phyloP scores from a whole-genome alignment of 2,329 filamentous ascomycete species.

The Aspergillus puulaauensis region DNA sequence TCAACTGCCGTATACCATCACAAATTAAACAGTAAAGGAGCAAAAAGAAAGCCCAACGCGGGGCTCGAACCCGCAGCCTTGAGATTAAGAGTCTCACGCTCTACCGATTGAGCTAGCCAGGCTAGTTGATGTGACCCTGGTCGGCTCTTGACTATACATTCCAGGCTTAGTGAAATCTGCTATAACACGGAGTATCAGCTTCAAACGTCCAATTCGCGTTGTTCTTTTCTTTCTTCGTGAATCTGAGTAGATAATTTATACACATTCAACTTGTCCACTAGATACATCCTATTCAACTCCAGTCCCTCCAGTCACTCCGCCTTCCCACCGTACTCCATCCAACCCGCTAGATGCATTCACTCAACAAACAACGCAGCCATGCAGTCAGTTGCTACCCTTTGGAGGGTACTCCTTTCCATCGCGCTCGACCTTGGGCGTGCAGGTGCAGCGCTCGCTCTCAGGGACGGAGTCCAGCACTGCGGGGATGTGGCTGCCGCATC shows the following conservation, averaged over 20 bases:
- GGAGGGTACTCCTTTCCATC: conserved; percentile 65
- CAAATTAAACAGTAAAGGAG: too few species aligned
- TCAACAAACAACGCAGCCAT: conserved; percentile 21
- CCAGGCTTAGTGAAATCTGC: too few species aligned
- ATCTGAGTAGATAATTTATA: too few species aligned
- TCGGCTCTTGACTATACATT: too few species aligned
- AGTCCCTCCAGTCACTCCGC: not conserved
- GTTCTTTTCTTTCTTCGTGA: too few species aligned
- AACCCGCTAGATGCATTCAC: not conserved
- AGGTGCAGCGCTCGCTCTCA: conserved; percentile 62
- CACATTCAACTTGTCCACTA: not conserved
- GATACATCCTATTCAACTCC: not conserved
- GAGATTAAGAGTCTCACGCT: not conserved
- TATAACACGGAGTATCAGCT: too few species aligned
- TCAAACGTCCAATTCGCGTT: too few species aligned
- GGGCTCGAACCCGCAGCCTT: too few species aligned
- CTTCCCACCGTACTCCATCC: not conserved
- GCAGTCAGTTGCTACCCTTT: conserved; percentile 53
- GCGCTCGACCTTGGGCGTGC: conserved; percentile 61
- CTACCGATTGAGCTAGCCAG: not conserved
- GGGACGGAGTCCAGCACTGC: conserved; percentile 62
- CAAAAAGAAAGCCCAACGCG: too few species aligned
- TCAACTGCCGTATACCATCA: too few species aligned
- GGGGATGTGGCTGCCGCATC: conserved; percentile 63
- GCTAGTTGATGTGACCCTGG: not conserved